Conservation (phyloP, 768 basidiomycete genomes). For the Serendipita sp. region DNA sequence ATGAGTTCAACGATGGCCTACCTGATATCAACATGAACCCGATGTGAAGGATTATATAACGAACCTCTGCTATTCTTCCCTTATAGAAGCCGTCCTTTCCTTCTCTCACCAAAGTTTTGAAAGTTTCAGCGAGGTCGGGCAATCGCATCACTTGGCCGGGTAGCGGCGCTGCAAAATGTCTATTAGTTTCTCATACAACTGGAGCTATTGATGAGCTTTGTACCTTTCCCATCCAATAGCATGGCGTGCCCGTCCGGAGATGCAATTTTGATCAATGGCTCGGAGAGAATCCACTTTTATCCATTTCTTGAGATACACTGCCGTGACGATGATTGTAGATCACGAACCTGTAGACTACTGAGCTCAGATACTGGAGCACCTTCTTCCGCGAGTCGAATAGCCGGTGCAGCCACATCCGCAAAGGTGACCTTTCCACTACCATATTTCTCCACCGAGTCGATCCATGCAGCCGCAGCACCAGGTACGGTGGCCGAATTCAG, state of each 20-base stretch:
- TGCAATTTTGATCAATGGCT: slow-evolving; percentile 59
- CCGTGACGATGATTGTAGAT: slow-evolving; percentile 8
- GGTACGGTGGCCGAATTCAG: slow-evolving; percentile 88
- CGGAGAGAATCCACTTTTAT: slow-evolving; percentile 35
- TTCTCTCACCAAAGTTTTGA: slow-evolving; percentile 58
- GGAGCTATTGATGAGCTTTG: background rate
- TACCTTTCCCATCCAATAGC: slow-evolving; percentile 54
- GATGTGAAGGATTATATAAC: background rate
- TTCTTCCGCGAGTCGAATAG: slow-evolving; percentile 81
- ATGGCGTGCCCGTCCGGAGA: slow-evolving; percentile 79
- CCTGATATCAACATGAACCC: background rate
- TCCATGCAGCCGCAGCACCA: slow-evolving; percentile 91
- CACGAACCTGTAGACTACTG: slow-evolving; percentile 39
- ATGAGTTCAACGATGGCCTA: slow-evolving; percentile 71
- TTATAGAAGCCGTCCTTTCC: slow-evolving; percentile 93
- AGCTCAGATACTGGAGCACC: slow-evolving; percentile 86
- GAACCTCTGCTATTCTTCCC: slow-evolving; percentile 59
- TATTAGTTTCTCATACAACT: background rate
- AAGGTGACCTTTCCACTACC: slow-evolving; percentile 58
- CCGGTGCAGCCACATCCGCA: slow-evolving; percentile 70
- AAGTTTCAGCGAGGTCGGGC: slow-evolving; percentile 70
- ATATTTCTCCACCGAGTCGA: slow-evolving; percentile 70
- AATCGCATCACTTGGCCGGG: slow-evolving; percentile 74
- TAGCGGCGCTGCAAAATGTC: slow-evolving; percentile 38
- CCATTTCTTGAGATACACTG: background rate